A percentile compares a stretch with the other conserved stretches of the same genome.
These are phyloP conservation scores for Ajuga chamaepitys DNA, from an alignment of 257 asterid species.

Conservation along the genomic window DNA sequence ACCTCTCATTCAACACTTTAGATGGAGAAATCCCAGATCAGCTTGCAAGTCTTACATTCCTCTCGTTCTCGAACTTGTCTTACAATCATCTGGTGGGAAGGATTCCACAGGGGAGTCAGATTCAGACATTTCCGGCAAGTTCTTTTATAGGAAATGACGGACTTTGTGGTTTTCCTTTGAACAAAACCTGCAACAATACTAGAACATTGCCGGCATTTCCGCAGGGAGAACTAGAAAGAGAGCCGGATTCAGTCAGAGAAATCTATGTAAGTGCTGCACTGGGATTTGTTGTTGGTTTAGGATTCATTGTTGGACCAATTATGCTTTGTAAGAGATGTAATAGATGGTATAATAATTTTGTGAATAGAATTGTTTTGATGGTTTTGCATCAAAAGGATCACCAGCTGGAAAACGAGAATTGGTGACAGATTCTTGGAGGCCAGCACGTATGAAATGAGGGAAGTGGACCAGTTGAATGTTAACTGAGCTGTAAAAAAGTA, in stretches of 20 bases:
- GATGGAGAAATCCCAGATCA: constrained; percentile 36
- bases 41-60: constrained; percentile 39
- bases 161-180: constrained; percentile 43
- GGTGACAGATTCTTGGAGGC: constrained; percentile 16
- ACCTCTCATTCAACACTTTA: constrained; percentile 34
- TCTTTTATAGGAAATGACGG: constrained; percentile 38
- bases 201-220: neutral
- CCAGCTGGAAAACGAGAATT: constrained; percentile 8
- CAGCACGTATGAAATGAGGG: too few species aligned
- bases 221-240: neutral
- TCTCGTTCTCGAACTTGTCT: constrained; percentile 39
- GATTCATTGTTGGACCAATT: constrained; percentile 5
- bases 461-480: too few species aligned
- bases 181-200: constrained; percentile 15
- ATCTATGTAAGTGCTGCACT: constrained; percentile 17
- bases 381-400: constrained; percentile 11
- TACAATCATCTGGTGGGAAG: constrained; percentile 31
- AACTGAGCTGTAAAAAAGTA: too few species aligned
- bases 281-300: constrained; percentile 24
- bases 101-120: constrained; percentile 41
- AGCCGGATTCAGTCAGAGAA: constrained; percentile 1
- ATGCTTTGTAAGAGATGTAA: constrained; percentile 15
- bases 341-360: constrained; percentile 4
- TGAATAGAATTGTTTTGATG: neutral
- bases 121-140: constrained; percentile 29